Percentiles rank a stretch among this genome's conserved stretches.
Conservation (phyloP, 345 rosid species). For the Aethionema arabicum region DNA sequence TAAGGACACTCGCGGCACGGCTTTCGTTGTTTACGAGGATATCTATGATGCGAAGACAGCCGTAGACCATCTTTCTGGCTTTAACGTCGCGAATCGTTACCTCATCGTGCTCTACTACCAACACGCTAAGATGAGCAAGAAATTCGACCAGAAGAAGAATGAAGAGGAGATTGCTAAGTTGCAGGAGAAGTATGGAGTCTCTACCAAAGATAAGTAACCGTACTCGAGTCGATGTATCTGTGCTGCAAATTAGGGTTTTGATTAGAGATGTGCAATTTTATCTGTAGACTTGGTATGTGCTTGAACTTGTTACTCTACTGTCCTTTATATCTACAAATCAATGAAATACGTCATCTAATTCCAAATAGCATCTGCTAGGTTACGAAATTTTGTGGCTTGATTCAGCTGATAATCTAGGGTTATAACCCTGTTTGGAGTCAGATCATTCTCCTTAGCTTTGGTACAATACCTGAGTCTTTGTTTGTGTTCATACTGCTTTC, state of each 20-base stretch:
- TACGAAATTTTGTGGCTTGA: constrained; percentile 12
- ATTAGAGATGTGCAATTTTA: constrained; percentile 8
- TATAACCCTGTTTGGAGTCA: not conserved
- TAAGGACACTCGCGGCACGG: constrained; percentile 94
- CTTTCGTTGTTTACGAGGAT: constrained; percentile 94
- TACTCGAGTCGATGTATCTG: not conserved
- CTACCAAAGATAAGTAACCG: constrained; percentile 74
- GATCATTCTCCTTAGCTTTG: constrained; percentile 6
- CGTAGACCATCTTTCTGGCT: constrained; percentile 95
- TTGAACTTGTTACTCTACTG: constrained; percentile 17
- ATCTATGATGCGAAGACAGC: constrained; percentile 97
- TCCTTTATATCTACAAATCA: constrained; percentile 11
- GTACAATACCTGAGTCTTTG: not conserved
- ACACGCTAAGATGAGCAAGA: constrained; percentile 92
- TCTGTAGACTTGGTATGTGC: constrained; percentile 9
- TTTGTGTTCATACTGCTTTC: not conserved
- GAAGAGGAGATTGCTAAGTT: constrained; percentile 78
- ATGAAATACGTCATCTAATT: constrained; percentile 19
- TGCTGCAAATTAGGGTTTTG: constrained; percentile 27
- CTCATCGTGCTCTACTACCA: constrained; percentile 88
- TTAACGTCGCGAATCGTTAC: constrained; percentile 94
- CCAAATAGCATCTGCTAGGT: constrained; percentile 1
- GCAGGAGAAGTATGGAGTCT: constrained; percentile 93
- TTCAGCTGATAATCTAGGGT: not conserved
- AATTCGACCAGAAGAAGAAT: constrained; percentile 89